phyloP scores from a whole-genome alignment of 495 filamentous ascomycete species.

The Massariosphaeria phaeospora region DNA sequence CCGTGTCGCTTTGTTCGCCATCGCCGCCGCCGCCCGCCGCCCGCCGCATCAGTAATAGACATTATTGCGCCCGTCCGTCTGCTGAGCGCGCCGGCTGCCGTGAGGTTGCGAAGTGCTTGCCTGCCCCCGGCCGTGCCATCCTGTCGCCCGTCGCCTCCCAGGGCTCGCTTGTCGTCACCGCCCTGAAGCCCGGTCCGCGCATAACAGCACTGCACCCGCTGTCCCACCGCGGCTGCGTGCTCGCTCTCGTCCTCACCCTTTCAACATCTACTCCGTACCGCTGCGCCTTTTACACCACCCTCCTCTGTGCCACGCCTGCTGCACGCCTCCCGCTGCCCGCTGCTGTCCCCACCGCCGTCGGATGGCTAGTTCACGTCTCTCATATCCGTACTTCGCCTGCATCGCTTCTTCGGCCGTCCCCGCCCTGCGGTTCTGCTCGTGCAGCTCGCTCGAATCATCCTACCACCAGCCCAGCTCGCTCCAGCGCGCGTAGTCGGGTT shows the following conservation, averaged over 20 bases:
- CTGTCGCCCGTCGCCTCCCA: no score
- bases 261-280: background rate
- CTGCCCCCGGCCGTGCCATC: no score
- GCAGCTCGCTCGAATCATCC: constrained; percentile 14
- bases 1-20: no score
- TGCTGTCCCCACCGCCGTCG: constrained; percentile 4
- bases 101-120: no score
- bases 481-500: constrained; percentile 31
- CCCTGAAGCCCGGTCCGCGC: no score
- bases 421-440: constrained; percentile 16
- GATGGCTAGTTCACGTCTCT: constrained; percentile 22
- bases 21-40: no score
- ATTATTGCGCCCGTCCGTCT: no score
- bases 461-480: constrained; percentile 31
- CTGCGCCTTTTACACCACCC: background rate
- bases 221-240: background rate
- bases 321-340: background rate
- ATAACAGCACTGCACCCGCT: no score
- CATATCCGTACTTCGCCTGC: background rate
- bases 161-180: no score
- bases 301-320: background rate
- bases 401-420: constrained; percentile 18
- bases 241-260: background rate
- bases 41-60: no score
- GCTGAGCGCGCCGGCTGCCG: no score